Evolutionary conservation across 192 early-diverging fungal species (phyloP), one percentile per base, ranked within the genome.

Genomic region (Podila minutissima): DNA sequence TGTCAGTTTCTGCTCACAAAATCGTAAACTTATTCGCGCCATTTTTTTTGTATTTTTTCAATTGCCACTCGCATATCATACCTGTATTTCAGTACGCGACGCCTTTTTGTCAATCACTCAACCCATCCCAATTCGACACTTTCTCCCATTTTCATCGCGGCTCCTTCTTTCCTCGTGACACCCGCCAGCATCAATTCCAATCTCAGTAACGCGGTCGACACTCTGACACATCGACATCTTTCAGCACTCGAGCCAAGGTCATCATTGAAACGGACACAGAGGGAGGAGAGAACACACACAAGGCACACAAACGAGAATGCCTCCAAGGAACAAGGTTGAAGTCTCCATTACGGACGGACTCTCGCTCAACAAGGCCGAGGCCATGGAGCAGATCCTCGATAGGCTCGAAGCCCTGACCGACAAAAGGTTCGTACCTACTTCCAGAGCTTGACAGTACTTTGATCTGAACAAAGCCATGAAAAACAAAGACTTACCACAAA

Each of bases 201-300:
- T 55, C 53, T 55, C 22, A 55, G 24, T 24, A 55, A 55, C 24
- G 1, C 53, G 8, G 20, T 26, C 53, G 53, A 55, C 41, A 17
- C 41, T 55, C 53, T 10, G 24, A 24, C 53, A 24, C 53, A 55
- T 24, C n/a, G 53, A 55, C 53, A 24, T 55, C 17, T 55, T 53
- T 22, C 53, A 55, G 53, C 53, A 20, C 5, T 55, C 22, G 53
- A 5, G 24, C 22, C 19, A 55, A 55, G 53, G n/a, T 17, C 24
- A 9, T 53, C 53, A 24, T 55, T 55, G 24, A 55, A 19, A 77
- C 69, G 64, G 51, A 55, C 53, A 55, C 53, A n/a, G 35, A 24
- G 24, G 24, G n/a, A 55, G 24, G 22, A 55, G 22, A 55, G 24
- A 55, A 53, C 17, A 53, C 24, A 55, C n/a, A 24, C n/a, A 24